Base-by-base conservation (phyloP, 768 basidiomycete species). In the Auricularia sp. region DNA sequence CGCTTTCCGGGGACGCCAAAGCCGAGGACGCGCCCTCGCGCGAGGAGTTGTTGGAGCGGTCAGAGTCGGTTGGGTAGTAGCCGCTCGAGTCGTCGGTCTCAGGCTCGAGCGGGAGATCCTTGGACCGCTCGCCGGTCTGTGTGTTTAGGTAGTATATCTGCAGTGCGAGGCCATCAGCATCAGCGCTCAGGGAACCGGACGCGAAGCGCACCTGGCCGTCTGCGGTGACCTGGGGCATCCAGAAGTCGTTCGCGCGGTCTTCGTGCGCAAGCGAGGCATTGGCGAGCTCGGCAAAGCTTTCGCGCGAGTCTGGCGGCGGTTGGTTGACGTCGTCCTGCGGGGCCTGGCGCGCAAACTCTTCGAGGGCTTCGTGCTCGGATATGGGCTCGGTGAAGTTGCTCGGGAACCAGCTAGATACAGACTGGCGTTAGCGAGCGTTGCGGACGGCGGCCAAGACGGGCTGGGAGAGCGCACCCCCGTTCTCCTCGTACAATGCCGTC, bases 71-170 rank as follows among this genome's bases (percentile, higher is more conserved):
- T 62, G 87, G 75, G 11, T 82, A 77, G 65, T 88, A 87, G 39
- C 79, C 81, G 65, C 88, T 86, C 1, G 85, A 83, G 34, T 59
- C 75, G 58, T 88, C 87, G 58, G 83, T 82, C 61, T 89, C 87
- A 11, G 80, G 77, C 71, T 91, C 90, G 59, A 79, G 78, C 29
- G 94, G 94, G n/a, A 96, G 76, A 69, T 97, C 92, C 69, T 87
- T 83, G 34, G 93, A 87, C 51, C 85, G 85, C 73, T 92, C 83
- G 37, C 90, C 90, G 4, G 90, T 92, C 69, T 89, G 83, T 0
- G 92, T 92, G 71, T 98, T 99, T 68, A 92, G 83, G 77, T 98
- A 99, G 79, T 87, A 95, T 73, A 99, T 94, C 94, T 97, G 64
- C 62, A 37, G n/a, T 37, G 54, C 61, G 45, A 37, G 61, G 24